Evolutionary conservation across 225 moss, liverwort and hornwort species (phyloP), one percentile per base, ranked within the genome.

Genomic region (Pseudoscleropodium purum): DNA sequence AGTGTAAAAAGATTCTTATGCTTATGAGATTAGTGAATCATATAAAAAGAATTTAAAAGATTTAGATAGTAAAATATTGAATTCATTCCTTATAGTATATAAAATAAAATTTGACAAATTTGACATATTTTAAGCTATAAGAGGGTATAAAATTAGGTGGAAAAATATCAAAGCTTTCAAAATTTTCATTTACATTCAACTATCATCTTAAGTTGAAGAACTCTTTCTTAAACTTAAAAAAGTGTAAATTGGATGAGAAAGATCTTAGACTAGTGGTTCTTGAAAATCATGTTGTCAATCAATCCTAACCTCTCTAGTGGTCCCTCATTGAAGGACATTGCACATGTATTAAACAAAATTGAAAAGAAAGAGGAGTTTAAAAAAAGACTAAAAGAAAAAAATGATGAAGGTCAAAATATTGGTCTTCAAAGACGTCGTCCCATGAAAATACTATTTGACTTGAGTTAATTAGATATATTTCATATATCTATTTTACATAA

Each of bases 361-460:
- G 86, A 91, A 12, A 88, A 89, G 19, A 75, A 79, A 84, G 86
- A 92, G 11, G 88, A 93, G 3, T 39, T 87, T 16, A 70, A 86
- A 25, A 91, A 61, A 85, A 86, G 17, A 57, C 66, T 74, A 37
- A 88, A 75, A 16, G 84, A 84, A 34, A 88, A 68, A 60, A 74
- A 87, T 73, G 83, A 89, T 11, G 54, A 62, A 8, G 26, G 6
- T 78, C 66, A 89, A n/a, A 93, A 86, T 57, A 30, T n/a, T 34
- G 89, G 86, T 79, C 88, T 91, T 34, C 25, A 36, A 24, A 88
- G 86, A 89, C 75, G 79, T 6, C 64, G 26, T 24, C 79, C 75
- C 12, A 47, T 69, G 20, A 93, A 89, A 39, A 57, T 27, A 52
- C 3, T 63, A 14, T 33, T 33, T 51, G 85, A 92, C 62, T 85